phyloP scores from a whole-genome alignment of 176 grass and related monocot species.

The Musa itinerans region DNA sequence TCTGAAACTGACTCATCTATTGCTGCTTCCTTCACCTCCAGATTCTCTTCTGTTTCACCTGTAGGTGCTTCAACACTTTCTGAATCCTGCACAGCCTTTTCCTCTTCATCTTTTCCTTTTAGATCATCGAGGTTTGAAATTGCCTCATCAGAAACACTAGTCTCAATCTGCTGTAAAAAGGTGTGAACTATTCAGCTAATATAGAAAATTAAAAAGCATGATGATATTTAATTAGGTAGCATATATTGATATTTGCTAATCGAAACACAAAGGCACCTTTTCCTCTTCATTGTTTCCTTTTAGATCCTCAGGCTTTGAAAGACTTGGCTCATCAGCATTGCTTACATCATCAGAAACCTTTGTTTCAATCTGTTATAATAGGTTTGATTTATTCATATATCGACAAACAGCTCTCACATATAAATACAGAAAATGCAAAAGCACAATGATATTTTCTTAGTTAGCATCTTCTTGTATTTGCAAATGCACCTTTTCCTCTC shows the following conservation, averaged over 20 bases:
- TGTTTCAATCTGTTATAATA: neutral
- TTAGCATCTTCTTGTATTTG: neutral
- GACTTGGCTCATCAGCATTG: neutral
- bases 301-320: neutral
- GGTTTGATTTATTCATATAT: neutral
- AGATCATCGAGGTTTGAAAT: neutral
- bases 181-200: neutral
- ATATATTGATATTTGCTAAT: neutral
- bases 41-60: neutral
- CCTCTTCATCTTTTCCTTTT: neutral
- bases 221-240: neutral
- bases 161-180: neutral
- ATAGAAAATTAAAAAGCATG: neutral
- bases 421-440: neutral
- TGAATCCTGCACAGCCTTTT: neutral
- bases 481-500: conserved; percentile 4
- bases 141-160: neutral
- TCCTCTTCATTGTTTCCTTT: neutral
- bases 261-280: neutral
- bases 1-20: neutral
- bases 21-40: neutral
- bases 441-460: neutral
- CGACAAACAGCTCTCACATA: neutral
- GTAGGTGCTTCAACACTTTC: neutral
- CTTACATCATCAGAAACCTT: neutral